Conservation (phyloP, 73 alveolate genomes). For the Tetrahymena thermophila region DNA sequence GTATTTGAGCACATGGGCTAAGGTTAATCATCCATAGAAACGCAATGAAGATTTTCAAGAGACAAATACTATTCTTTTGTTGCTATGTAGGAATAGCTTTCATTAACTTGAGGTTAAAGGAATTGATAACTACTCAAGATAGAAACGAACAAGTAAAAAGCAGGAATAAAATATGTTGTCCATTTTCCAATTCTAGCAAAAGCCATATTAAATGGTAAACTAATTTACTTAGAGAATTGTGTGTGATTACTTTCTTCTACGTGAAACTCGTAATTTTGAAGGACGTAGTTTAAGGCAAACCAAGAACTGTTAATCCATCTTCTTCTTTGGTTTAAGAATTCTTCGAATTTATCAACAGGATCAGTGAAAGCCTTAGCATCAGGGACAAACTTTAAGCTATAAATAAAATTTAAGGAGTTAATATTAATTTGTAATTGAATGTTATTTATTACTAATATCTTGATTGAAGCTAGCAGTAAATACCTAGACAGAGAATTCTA, state of each 20-base stretch:
- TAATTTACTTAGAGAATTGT: not conserved
- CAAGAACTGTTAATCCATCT: slow-evolving; percentile 64
- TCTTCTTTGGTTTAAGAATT: slow-evolving; percentile 49
- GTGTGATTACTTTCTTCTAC: slow-evolving; percentile 21
- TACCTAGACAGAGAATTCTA: slow-evolving; percentile 46
- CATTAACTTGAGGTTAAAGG: not conserved
- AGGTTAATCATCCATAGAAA: not conserved
- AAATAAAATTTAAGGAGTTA: too few relatives aligned
- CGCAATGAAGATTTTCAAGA: not conserved
- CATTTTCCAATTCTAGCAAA: not conserved
- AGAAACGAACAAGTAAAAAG: not conserved
- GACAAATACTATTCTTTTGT: not conserved
- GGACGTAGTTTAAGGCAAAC: slow-evolving; percentile 46
- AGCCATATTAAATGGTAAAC: not conserved
- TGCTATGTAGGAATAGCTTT: not conserved
- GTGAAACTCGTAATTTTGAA: slow-evolving; percentile 7
- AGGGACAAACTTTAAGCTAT: slow-evolving; percentile 38
- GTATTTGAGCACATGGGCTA: not conserved
- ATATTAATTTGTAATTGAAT: too few relatives aligned
- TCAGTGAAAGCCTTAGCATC: slow-evolving; percentile 59
- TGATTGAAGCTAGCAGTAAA: slow-evolving; percentile 13
- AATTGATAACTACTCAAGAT: not conserved
- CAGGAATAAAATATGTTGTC: not conserved
- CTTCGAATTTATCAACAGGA: slow-evolving; percentile 40
- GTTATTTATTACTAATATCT: not conserved